These are phyloP conservation scores for Nitzschia palea DNA, from an alignment of 108 stramenopile species.

Conservation along the genomic window DNA sequence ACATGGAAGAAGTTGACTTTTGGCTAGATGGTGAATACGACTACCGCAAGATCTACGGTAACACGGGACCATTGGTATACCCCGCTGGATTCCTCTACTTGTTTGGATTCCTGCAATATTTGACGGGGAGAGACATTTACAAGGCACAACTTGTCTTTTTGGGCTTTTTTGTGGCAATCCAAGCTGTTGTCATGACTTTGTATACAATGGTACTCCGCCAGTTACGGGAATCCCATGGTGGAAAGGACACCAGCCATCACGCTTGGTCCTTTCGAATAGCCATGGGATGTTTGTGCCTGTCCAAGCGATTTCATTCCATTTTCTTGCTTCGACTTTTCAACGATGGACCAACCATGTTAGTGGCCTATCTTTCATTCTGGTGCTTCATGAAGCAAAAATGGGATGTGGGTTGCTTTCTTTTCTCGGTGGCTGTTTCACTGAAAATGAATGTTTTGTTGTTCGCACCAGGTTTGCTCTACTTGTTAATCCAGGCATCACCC, in stretches of 20 bases:
- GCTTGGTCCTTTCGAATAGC: slow-evolving; percentile 76
- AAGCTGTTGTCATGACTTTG: slow-evolving; percentile 64
- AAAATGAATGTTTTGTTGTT: slow-evolving; percentile 98
- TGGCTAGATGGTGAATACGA: slow-evolving; percentile 82
- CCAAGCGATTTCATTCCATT: slow-evolving; percentile 94
- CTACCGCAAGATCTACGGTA: slow-evolving; percentile 88
- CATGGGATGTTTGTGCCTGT: slow-evolving; percentile 74
- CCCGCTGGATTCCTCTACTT: slow-evolving; percentile 96
- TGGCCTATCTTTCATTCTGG: slow-evolving; percentile 75
- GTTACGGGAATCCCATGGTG: slow-evolving; percentile 6
- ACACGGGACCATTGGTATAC: slow-evolving; percentile 96
- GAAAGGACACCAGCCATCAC: slow-evolving; percentile 16
- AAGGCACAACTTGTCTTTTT: slow-evolving; percentile 86
- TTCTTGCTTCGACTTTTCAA: slow-evolving; percentile 97
- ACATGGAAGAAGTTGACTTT: slow-evolving; percentile 95
- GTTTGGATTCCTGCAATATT: slow-evolving; percentile 66
- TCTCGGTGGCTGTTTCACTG: slow-evolving; percentile 90
- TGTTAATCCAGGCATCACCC: slow-evolving; percentile 70
- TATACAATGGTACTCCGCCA: slow-evolving; percentile 57
- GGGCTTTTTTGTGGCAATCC: slow-evolving; percentile 70
- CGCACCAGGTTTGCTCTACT: slow-evolving; percentile 89
- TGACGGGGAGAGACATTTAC: slow-evolving; percentile 70
- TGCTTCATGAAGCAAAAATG: slow-evolving; percentile 76
- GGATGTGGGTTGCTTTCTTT: slow-evolving; percentile 84
- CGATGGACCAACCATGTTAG: slow-evolving; percentile 90